Conservation (phyloP, 208 protist genomes). For the Trichomonas tenax region DNA sequence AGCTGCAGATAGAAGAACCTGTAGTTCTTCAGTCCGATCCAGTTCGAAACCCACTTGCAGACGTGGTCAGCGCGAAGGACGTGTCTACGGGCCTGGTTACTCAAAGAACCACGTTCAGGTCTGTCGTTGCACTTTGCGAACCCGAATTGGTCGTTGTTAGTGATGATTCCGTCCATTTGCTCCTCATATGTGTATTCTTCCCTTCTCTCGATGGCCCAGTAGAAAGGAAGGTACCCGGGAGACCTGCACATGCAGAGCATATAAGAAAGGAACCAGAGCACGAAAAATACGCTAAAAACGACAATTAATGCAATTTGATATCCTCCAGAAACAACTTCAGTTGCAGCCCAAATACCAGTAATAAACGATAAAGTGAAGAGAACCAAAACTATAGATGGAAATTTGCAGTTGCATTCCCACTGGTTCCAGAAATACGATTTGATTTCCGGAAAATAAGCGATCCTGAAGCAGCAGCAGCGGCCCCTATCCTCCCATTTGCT, state of each 20-base stretch:
- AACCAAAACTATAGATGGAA: not conserved
- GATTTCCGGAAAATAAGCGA: not conserved
- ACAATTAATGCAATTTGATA: not conserved
- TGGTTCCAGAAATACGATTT: not conserved
- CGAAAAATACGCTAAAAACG: not conserved
- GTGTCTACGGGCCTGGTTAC: not conserved
- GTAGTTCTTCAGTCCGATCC: conserved; percentile 3
- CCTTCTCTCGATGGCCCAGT: not conserved
- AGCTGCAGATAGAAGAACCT: not conserved
- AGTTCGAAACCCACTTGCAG: conserved; percentile 5
- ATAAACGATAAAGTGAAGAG: not conserved
- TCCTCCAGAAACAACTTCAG: not conserved
- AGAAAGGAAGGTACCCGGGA: conserved; percentile 1
- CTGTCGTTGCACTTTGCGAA: not conserved
- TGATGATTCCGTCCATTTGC: not conserved
- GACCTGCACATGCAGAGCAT: not conserved
- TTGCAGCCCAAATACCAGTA: not conserved
- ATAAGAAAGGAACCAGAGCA: not conserved
- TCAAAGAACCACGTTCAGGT: not conserved
- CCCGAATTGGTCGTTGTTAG: not conserved
- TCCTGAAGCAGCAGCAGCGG: not conserved
- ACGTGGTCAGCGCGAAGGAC: not conserved
- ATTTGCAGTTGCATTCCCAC: not conserved
- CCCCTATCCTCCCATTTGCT: not conserved
- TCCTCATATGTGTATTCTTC: not conserved